Base-by-base conservation (phyloP, 2,329 filamentous ascomycete species). In the Penicillium sp. region DNA sequence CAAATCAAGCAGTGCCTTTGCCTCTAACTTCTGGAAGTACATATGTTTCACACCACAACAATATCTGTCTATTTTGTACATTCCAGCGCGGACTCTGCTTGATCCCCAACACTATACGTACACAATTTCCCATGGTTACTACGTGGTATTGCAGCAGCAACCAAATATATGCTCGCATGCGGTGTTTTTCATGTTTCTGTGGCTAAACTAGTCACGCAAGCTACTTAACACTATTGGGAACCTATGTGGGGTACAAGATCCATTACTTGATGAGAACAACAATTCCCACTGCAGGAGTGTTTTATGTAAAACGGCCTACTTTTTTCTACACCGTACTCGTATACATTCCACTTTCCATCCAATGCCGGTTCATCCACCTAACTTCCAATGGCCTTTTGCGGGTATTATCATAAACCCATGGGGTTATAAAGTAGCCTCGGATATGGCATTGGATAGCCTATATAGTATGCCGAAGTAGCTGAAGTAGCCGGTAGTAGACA, bases 351-450 rank as follows among this genome's bases (percentile, higher is more conserved):
- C 21, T 48, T 48, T 35, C 46, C 4, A n/a, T 13, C 23, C 15
- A 2, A 35, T 13, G 8, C 31, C 35, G 2, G 3, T 10, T 25
- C 29, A 6, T 35, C 15, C 23, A 2, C 6, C 3, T 35, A 4
- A 5, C 19, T 35, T 17, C 13, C 2, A 17, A 6, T 33, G 1
- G 13, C n/a, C 13, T 19, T 31, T 21, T 21, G 2, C 1, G 4
- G 17, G 13, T 4, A 4, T 8, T 33, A 1, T 6, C 5, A 4
- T 27, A 12, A 1, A 3, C 2, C n/a, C 4, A 15, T 15, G 3
- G n/a, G 43, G 4, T 3, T 33, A 5, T 8, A 17, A 4, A 4
- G 13, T 5, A 17, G 17, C 1, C 4, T 2, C 10, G 0, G 6
- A n/a, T 23, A 12, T 27, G 7, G 8, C 1, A 7, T 17, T 33